Conservation (phyloP, 2,329 filamentous ascomycete species). For the Pezicula neosporulosa region DNA sequence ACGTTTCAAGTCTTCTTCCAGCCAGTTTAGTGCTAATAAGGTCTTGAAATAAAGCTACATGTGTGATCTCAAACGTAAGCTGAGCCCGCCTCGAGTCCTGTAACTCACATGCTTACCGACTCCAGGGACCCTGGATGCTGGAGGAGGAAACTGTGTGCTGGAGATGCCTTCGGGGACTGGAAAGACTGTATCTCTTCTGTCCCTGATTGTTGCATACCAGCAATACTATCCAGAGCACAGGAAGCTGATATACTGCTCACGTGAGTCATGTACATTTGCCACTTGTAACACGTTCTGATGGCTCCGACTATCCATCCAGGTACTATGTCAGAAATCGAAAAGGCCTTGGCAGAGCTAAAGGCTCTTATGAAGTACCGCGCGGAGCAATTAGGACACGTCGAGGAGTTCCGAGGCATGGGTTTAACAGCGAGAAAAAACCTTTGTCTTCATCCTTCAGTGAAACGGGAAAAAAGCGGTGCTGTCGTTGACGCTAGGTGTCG, state of each 20-base stretch:
- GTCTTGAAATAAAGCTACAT: conserved; percentile 54
- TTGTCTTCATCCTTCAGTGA: conserved; percentile 93
- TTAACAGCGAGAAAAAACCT: conserved; percentile 96
- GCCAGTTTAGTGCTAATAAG: conserved; percentile 8
- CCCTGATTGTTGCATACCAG: conserved; percentile 95
- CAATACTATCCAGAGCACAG: conserved; percentile 88
- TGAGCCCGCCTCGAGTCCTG: background rate
- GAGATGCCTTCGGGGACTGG: conserved; percentile 99
- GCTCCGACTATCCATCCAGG: conserved; percentile 36
- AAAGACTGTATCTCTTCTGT: conserved; percentile 93
- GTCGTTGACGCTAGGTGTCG: conserved; percentile 95
- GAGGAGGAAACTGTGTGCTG: conserved; percentile 89
- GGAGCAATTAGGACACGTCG: conserved; percentile 81
- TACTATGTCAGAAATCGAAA: conserved; percentile 99
- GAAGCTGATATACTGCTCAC: conserved; percentile 98
- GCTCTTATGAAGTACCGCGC: conserved; percentile 92
- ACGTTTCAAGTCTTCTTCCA: conserved; percentile 14
- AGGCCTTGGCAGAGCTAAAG: conserved; percentile 88
- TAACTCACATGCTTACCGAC: conserved; percentile 10
- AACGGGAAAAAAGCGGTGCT: conserved; percentile 89
- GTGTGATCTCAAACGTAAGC: conserved; percentile 71
- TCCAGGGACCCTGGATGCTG: conserved; percentile 76
- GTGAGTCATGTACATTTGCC: conserved; percentile 38
- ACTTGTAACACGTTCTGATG: background rate
- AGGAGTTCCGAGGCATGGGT: conserved; percentile 90